Percentiles rank a stretch among this genome's conserved stretches.
These are phyloP conservation scores for Arachnomyces sp. DNA, from an alignment of 2,329 filamentous ascomycete genomes.

Conservation along the genomic window DNA sequence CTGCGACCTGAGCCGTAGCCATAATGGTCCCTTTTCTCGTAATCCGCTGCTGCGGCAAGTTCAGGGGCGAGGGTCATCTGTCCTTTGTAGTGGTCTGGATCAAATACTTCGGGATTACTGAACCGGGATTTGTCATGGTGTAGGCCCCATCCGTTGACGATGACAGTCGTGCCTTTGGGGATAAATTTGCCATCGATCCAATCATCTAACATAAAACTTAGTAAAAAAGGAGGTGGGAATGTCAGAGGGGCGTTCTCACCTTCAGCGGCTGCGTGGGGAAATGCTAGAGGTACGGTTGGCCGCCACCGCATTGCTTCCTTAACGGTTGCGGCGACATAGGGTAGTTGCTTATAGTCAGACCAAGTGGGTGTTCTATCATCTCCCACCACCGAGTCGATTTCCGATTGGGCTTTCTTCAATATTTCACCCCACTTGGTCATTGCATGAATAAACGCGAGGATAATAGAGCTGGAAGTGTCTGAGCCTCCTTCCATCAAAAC, in stretches of 20 bases:
- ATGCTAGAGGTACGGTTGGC: conserved; percentile 35
- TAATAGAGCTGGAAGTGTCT: conserved; percentile 41
- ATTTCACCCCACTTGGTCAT: conserved; percentile 36
- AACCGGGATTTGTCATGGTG: conserved; percentile 20
- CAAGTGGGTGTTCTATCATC: conserved; percentile 22
- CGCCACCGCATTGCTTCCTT: conserved; percentile 30
- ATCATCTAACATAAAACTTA: no score
- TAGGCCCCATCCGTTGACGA: conserved; percentile 18
- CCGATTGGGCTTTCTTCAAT: conserved; percentile 29
- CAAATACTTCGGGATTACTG: conserved; percentile 20
- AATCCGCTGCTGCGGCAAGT: conserved; percentile 25
- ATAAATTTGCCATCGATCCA: no score
- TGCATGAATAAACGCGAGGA: conserved; percentile 41
- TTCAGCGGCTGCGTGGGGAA: no score
- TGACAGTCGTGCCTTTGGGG: no score
- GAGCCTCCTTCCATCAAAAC: conserved; percentile 22
- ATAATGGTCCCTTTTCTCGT: conserved; percentile 20
- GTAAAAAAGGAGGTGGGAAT: no score
- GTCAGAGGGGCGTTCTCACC: no score
- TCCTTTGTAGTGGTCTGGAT: conserved; percentile 21
- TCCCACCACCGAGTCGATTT: conserved; percentile 27
- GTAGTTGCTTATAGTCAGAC: conserved; percentile 21
- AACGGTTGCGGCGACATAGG: conserved; percentile 26
- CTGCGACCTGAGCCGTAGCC: conserved; percentile 22
- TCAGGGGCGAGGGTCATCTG: conserved; percentile 21